A percentile compares a stretch with the other conserved stretches of the same genome.
These are phyloP conservation scores for Phytophthora sansomeana DNA, from an alignment of 352 stramenopile species.

Conservation along the genomic window DNA sequence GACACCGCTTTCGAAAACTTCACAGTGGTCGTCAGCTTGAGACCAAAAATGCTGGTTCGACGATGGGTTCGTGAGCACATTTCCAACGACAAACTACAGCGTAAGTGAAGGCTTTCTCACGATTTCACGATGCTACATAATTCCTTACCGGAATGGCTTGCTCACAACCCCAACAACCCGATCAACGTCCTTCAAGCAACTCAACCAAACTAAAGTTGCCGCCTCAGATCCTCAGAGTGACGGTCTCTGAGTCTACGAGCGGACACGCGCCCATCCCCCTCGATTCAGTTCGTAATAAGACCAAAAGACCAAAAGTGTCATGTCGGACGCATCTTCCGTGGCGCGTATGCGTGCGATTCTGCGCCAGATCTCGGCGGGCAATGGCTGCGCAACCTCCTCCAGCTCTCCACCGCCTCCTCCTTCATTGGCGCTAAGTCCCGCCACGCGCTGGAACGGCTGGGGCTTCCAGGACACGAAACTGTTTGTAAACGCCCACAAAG, in stretches of 20 bases:
- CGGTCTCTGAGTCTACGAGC: not conserved
- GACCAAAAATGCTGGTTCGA: no score
- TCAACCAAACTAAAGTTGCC: not conserved
- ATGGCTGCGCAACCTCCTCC: not conserved
- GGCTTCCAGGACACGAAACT: slow-evolving; percentile 76
- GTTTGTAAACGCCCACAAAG: slow-evolving; percentile 61
- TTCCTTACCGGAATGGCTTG: no score
- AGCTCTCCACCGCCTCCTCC: slow-evolving; percentile 9
- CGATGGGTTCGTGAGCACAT: no score
- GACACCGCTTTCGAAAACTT: no score
- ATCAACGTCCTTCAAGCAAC: no score
- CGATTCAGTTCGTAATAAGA: slow-evolving; percentile 30
- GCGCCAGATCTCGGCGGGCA: slow-evolving; percentile 39
- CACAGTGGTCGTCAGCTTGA: no score
- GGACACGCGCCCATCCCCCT: not conserved
- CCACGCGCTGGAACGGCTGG: slow-evolving; percentile 80
- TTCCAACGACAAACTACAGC: no score
- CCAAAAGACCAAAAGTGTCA: slow-evolving; percentile 10
- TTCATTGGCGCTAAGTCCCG: slow-evolving; percentile 34
- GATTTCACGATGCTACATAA: no score
- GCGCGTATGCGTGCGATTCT: slow-evolving; percentile 65
- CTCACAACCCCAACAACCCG: no score
- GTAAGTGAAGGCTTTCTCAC: no score
- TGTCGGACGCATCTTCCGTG: slow-evolving; percentile 45
- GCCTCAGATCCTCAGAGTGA: not conserved